Base-by-base conservation (phyloP, 2,329 filamentous ascomycete species). In the Fusarium setosum region DNA sequence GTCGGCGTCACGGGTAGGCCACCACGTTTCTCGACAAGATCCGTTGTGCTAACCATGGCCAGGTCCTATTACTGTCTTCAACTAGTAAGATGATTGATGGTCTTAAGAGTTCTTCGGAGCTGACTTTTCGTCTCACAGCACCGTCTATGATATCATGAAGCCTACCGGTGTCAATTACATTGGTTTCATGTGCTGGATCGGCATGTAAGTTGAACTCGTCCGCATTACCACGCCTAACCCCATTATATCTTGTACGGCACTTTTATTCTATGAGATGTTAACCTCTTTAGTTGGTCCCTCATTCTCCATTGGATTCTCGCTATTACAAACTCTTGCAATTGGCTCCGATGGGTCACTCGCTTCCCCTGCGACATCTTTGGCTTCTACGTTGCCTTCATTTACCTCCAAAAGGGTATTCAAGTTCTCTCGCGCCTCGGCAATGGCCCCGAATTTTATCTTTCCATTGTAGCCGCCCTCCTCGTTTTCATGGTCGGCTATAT, bases 321-420 rank as follows among this genome's bases (percentile, higher is more conserved):
- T 47, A 82, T 93, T 56, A 92, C 92, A 11, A 97, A 97, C 75
- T 89, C 92, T 2, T 97, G 94, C 82, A 96, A 97, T 77, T 91
- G 86, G 72, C 83, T 97, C n/a, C 90, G 89, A 73, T 97, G 94
- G 77, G 93, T 97, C 20, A 97, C 94, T 1, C 87, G 93, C 13
- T 97, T 97, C 75, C 93, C 93, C 21, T 97, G 94, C 79, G 94
- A 97, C 76, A 96, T 95, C 72, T 97, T 97, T 69, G 94, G 93
- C 49, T 96, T 97, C 80, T 97, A 97, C 75, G 93, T 97, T 45
- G 93, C 93, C 56, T 94, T 92, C 74, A 95, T 97, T 77, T 97
- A 97, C 75, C 84, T 97, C 18, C 93, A 97, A 74, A 97, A 97
- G 78, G 93, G 93, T 15, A 90, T 97, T 63, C 92, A 97, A 77